Conservation (phyloP, 371 early-diverging fungal species). For the Syncephalastrum racemosum region DNA sequence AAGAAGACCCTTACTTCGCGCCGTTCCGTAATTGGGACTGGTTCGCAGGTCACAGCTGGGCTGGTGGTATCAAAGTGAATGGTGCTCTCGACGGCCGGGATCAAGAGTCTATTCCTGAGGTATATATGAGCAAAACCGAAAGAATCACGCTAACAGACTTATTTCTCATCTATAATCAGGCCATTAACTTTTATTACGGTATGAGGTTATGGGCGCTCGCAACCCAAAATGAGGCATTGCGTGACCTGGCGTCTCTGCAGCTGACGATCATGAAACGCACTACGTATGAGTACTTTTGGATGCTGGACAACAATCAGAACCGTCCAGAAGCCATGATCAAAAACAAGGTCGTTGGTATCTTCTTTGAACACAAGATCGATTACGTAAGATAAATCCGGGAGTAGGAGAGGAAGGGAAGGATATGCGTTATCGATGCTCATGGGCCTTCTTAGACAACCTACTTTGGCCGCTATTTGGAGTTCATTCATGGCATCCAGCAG, state of each 20-base stretch:
- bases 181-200: slow-evolving; percentile 75
- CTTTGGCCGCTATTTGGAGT: slow-evolving; percentile 65
- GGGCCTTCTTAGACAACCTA: slow-evolving; percentile 50
- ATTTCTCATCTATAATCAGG: too few species aligned
- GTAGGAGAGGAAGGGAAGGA: too few species aligned
- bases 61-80: slow-evolving; percentile 66
- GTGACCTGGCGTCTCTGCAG: slow-evolving; percentile 46
- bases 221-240: slow-evolving; percentile 36
- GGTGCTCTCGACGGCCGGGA: slow-evolving; percentile 69
- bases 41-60: slow-evolving; percentile 84
- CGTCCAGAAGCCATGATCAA: slow-evolving; percentile 49
- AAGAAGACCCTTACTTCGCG: slow-evolving; percentile 59
- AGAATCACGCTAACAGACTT: too few species aligned
- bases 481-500: slow-evolving; percentile 80
- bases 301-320: slow-evolving; percentile 50
- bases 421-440: too few species aligned
- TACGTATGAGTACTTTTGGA: slow-evolving; percentile 66
- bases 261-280: slow-evolving; percentile 59
- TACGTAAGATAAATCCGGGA: slow-evolving; percentile 44
- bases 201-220: slow-evolving; percentile 64
- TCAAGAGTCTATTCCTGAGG: slow-evolving; percentile 77
- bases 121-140: slow-evolving; percentile 6
- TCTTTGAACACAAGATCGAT: slow-evolving; percentile 72
- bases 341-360: slow-evolving; percentile 72
- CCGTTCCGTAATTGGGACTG: slow-evolving; percentile 71